Evolutionary conservation across 495 filamentous ascomycete genomes (phyloP).

Genomic region (Podospora tetraspora): DNA sequence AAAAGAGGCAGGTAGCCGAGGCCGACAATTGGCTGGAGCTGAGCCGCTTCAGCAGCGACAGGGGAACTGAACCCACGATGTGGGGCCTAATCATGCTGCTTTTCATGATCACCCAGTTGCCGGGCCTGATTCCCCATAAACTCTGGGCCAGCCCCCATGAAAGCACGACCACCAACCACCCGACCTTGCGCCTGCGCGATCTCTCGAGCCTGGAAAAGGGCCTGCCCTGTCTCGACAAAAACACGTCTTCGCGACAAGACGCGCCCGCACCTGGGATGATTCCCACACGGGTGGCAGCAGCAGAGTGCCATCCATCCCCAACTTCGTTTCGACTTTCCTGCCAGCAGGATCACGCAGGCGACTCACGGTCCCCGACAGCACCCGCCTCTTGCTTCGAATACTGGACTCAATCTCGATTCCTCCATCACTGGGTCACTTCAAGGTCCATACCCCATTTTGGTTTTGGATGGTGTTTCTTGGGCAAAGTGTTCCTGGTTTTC

Average conservation of each 20-base stretch:
- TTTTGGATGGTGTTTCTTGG: neutral
- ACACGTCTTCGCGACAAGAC: neutral
- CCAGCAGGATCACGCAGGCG: neutral
- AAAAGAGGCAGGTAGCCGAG: conserved; percentile 6
- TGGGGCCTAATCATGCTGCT: neutral
- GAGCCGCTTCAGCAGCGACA: neutral
- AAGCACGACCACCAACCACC: neutral
- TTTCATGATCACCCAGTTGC: neutral
- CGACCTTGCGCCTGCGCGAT: neutral
- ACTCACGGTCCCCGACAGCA: neutral
- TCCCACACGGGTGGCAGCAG: neutral
- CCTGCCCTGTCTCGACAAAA: neutral
- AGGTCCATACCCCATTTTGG: neutral
- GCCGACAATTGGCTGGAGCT: conserved; percentile 19
- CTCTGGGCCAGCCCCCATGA: neutral
- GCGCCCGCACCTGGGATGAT: neutral
- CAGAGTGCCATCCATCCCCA: neutral
- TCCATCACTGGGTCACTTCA: neutral
- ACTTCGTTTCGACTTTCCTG: neutral
- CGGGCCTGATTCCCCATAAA: neutral
- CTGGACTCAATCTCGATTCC: neutral
- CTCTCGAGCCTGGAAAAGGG: neutral
- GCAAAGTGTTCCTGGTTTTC: neutral
- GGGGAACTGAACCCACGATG: neutral
- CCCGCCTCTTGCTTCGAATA: neutral